Percentiles rank a stretch among this genome's conserved stretches.
phyloP scores from a whole-genome alignment of 2,329 filamentous ascomycete species.

The Fusarium proliferatum region DNA sequence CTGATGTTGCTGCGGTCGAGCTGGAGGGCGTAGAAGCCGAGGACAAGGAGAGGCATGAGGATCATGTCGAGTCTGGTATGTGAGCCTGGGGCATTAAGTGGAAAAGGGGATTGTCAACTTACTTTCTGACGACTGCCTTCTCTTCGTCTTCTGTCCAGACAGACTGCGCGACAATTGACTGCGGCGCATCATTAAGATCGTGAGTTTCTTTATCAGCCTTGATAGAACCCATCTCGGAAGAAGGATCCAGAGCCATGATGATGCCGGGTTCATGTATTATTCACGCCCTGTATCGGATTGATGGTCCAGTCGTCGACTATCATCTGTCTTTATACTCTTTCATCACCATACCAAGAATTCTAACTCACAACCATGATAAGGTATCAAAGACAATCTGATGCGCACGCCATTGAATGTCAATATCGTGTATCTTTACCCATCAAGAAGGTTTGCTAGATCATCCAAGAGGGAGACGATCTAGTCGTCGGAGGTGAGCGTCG shows the following conservation, averaged over 20 bases:
- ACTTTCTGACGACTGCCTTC: conserved; percentile 21
- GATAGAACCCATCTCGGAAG: not conserved
- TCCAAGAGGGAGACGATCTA: too few relatives aligned
- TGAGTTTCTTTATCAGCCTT: not conserved
- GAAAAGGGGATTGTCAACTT: conserved; percentile 18
- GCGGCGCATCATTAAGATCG: not conserved
- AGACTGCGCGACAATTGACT: not conserved
- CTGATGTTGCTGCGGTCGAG: conserved; percentile 52
- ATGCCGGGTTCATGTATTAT: not conserved
- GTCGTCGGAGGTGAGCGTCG: too few relatives aligned
- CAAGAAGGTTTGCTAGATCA: too few relatives aligned
- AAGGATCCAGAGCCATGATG: fast-evolving
- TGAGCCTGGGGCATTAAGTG: not conserved
- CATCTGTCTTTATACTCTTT: not conserved
- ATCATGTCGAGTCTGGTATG: conserved; percentile 45
- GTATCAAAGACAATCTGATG: too few relatives aligned
- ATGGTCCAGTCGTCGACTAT: too few relatives aligned
- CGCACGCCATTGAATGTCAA: too few relatives aligned
- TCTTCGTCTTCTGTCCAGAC: conserved; percentile 29
- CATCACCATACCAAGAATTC: not conserved
- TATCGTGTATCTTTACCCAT: too few relatives aligned
- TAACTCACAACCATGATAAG: not conserved
- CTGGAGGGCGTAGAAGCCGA: conserved; percentile 59
- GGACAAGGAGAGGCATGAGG: conserved; percentile 58
- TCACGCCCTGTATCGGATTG: not conserved